Base-by-base conservation (phyloP, 2,329 filamentous ascomycete species). In the Aspergillus ochraceoroseus region DNA sequence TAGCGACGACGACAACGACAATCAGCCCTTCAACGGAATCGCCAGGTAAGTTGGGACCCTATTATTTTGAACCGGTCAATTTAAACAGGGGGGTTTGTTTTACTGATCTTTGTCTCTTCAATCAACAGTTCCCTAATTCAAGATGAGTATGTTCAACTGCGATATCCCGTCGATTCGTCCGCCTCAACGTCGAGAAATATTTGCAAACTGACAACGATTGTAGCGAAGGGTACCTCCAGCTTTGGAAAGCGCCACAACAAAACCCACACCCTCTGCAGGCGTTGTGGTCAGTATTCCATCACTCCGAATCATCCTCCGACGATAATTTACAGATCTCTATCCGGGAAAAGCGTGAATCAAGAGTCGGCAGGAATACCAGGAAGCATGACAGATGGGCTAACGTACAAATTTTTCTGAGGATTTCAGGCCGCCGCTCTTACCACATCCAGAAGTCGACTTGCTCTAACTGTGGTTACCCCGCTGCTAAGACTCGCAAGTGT, bases 401-500 rank as follows among this genome's bases (percentile, higher is more conserved):
- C 59, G 43, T 53, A 57, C 66, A 46, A 32, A 40, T 34, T 42
- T 48, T 42, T 54, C 43, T 47, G 44, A 47, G 42, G 46, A 44
- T 36, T 53, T 48, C 63, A 94, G 88, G 90, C 75, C 85, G 86
- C 71, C 89, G 92, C 70, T 95, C 92, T 66, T 83, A 95, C 74
- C 92, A 98, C 84, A 83, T 96, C 77, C 92, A 98, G 80, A 98
- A 98, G 86, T 84, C 95, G 75, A 94, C 88, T 69, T 98, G 92
- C 79, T 73, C 90, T 62, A 80, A 79, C 66, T 98, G 92, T 80
- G 92, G 89, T 71, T 98, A 95, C 77, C 92, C 92, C 69, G 77
- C 88, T 70, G 92, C 92, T 73, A 95, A 94, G 83, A 89, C 79
- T 73, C 83, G 92, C 73, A 94, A 95, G 83, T 98, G 90, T 96